Base-by-base conservation (phyloP, 2,329 filamentous ascomycete genomes). In the Coniochaeta ligniaria region DNA sequence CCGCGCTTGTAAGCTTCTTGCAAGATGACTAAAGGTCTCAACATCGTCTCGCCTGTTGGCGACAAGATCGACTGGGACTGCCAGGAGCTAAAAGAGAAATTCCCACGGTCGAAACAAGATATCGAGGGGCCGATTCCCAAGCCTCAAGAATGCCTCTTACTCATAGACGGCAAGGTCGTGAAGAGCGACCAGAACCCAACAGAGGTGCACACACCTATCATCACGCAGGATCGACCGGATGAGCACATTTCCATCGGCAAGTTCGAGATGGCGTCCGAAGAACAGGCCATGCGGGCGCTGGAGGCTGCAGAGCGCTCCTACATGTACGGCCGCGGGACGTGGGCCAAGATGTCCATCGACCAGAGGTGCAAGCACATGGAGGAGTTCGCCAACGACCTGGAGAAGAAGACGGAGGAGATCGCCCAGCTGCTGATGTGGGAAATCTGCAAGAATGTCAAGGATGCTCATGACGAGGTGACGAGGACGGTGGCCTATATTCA, bases 401-500 rank as follows among this genome's bases (percentile, higher is more conserved):
- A 57, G 7, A 57, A 38, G n/a, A 57, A 57, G 31, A 57, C 54
- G 4, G 54, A 57, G 9, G 54, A 57, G 31, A 8, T 57, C 1
- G 54, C 54, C 3, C 54, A 57, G 54, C 54, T 57, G 28, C 54
- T 57, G 22, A 57, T 57, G 54, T 57, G 54, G 54, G 54, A 57
- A 12, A 57, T 57, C 12, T 31, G 54, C 28, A 57, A 57, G 54
- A 57, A 22, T 8, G 28, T 38, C 11, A 57, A 57, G 35, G 54
- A 57, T 11, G 4, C 28, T 6, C 28, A 57, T n/a, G 17, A 20
- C 31, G 54, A 57, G 54, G 54, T 57, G n/a, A 57, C 54, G 31
- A 31, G 54, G 22, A 57, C 54, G 54, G 54, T 57, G 54, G 31
- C 28, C 17, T 57, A 57, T 31, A 57, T 57, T n/a, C 54, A 57